Base-by-base conservation (phyloP, 495 filamentous ascomycete genomes). In the Penicillium odoratum region DNA sequence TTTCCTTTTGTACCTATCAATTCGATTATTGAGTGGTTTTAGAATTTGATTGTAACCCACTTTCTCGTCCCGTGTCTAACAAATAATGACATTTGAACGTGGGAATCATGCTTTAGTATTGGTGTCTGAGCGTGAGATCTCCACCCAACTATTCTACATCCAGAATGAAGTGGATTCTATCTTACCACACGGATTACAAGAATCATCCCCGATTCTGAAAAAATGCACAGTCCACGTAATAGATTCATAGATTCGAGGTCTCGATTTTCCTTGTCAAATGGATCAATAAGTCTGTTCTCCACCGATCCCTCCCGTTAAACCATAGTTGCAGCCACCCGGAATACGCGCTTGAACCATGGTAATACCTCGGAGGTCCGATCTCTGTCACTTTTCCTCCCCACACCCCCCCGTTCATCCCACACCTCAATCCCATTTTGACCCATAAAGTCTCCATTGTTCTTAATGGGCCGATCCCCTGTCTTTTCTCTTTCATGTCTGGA, bases 251-350 rank as follows among this genome's bases (percentile, higher is more conserved):
- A 4, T 29, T 26, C 25, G 1, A 29, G 25, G 38, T 7, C 38
- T 40, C 38, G 38, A 40, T 40, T 9, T 36, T 11, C 8, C 43
- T 26, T 26, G 9, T 46, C 18, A 46, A 3, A 3, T 7, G 46
- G 46, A 48, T 48, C 46, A 48, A 48, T 48, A 48, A 28, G 13
- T 28, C 31, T 48, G 3, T n/a, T 31, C 46, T 48, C 46, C 46
- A 29, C 13, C 26, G 46, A 48, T 31, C 28, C 46, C 13, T 15
- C 15, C 13, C 28, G 28, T 10, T 26, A 44, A 44, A 44, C 16
- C 7, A 7, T 25, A 21, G 21, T 21, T 21, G 21, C 1, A 21
- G 9, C 11, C 9, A 3, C 13, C 6, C 46, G 28, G 46, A 31
- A 48, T 31, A 48, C 46, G 46, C 21, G 46, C 46, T 1, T 30